Evolutionary conservation across 495 filamentous ascomycete species (phyloP).

Genomic region (Aspergillus olivimuriae): DNA sequence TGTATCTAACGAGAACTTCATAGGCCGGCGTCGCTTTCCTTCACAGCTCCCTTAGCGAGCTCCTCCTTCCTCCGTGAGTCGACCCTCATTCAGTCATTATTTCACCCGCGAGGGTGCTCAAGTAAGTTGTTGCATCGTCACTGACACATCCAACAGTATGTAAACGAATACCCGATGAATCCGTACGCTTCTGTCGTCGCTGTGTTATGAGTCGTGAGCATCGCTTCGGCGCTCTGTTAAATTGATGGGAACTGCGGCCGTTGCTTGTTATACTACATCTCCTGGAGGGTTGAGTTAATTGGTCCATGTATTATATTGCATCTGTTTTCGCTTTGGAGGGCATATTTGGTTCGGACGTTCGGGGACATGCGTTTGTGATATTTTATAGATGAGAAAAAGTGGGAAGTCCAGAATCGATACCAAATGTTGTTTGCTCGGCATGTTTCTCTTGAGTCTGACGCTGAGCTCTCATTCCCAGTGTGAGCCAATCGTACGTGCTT

Average conservation of each 20-base stretch:
- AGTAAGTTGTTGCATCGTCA: too few species aligned
- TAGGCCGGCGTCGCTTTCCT: conserved; percentile 70
- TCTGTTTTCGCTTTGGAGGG: conserved; percentile 7
- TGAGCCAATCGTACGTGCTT: too few species aligned
- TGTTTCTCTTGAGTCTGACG: too few species aligned
- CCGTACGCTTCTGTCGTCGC: background rate
- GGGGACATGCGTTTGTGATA: conserved; percentile 2
- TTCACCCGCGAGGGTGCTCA: too few species aligned
- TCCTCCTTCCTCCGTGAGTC: conserved; percentile 66
- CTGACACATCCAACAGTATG: conserved; percentile 10
- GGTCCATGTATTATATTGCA: conserved; percentile 21
- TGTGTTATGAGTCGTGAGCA: background rate
- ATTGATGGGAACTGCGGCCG: background rate
- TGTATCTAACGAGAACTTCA: conserved; percentile 12
- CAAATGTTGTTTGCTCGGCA: too few species aligned
- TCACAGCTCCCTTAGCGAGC: conserved; percentile 66
- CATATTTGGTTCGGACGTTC: conserved; percentile 9
- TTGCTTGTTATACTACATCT: conserved; percentile 4
- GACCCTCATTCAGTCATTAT: background rate
- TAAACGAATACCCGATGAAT: conserved; percentile 10
- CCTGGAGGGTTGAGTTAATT: conserved; percentile 8
- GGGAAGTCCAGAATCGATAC: background rate
- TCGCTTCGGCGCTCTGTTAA: conserved; percentile 1
- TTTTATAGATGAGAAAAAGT: background rate
- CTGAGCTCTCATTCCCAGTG: too few species aligned